Conservation (phyloP, 257 asterid genomes). For the Lycium barbarum region DNA sequence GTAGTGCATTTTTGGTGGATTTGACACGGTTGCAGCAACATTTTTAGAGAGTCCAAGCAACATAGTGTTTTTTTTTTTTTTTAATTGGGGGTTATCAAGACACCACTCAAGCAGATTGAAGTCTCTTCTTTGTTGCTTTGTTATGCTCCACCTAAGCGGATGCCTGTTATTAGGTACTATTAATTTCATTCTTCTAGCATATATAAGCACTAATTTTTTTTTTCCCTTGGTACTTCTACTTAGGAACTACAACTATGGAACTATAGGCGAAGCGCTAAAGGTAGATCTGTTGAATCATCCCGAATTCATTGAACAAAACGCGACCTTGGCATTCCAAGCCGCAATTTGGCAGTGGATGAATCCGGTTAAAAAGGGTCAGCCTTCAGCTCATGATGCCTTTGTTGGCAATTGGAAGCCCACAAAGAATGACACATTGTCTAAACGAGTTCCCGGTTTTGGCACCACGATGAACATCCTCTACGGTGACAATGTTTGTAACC, state of each 20-base stretch:
- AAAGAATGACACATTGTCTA: conserved; percentile 78
- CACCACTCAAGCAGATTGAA: background rate
- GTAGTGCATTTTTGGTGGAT: background rate
- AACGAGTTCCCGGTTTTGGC: conserved; percentile 82
- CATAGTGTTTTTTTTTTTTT: background rate
- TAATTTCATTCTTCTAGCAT: conserved; percentile 13
- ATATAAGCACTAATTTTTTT: background rate
- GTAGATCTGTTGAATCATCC: conserved; percentile 86
- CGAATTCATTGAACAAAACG: conserved; percentile 87
- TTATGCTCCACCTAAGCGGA: background rate
- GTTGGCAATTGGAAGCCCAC: conserved; percentile 88
- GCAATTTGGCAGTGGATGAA: conserved; percentile 90
- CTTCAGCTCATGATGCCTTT: conserved; percentile 81
- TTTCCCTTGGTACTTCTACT: background rate
- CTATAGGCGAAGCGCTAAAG: conserved; percentile 67
- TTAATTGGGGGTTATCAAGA: background rate
- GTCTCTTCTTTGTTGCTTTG: background rate
- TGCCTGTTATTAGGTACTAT: background rate
- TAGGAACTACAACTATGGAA: conserved; percentile 84
- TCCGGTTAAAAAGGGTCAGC: conserved; percentile 68
- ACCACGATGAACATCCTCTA: conserved; percentile 83
- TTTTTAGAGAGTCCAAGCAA: background rate
- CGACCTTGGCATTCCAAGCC: conserved; percentile 89
- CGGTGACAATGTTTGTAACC: conserved; percentile 71
- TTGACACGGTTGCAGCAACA: background rate